Evolutionary conservation across 2,329 filamentous ascomycete species (phyloP).

Genomic region (Cryphonectria carpinicola): DNA sequence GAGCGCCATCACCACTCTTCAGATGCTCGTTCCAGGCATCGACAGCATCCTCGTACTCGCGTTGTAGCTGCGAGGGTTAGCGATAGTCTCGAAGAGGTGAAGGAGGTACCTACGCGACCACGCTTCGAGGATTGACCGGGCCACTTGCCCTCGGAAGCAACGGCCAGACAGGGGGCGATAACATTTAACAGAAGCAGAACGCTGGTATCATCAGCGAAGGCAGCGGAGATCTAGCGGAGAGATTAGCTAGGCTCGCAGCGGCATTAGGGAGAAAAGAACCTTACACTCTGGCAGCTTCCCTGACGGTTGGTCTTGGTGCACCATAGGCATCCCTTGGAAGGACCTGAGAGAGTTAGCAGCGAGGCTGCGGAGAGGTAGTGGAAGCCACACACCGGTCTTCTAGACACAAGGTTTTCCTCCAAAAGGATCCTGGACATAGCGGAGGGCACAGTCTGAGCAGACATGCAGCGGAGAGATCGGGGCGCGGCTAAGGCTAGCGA

Average conservation of each 20-base stretch:
- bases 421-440: neutral
- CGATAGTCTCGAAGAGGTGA: neutral
- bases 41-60: too few species aligned
- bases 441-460: neutral
- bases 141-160: neutral
- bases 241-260: neutral
- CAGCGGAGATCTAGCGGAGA: neutral
- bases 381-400: neutral
- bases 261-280: neutral
- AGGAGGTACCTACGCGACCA: neutral
- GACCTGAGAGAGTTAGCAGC: neutral
- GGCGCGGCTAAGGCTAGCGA: too few species aligned
- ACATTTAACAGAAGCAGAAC: neutral
- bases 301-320: neutral
- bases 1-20: too few species aligned
- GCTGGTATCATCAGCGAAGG: neutral
- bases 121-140: neutral
- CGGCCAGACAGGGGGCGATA: neutral
- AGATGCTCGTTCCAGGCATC: too few species aligned
- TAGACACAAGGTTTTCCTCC: neutral
- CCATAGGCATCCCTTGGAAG: neutral
- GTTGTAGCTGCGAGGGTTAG: too few species aligned
- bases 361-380: neutral
- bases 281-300: neutral
- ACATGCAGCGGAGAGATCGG: neutral